These are phyloP conservation scores for Jatropha podagrica DNA, from an alignment of 441 rosid species.

Conservation along the genomic window DNA sequence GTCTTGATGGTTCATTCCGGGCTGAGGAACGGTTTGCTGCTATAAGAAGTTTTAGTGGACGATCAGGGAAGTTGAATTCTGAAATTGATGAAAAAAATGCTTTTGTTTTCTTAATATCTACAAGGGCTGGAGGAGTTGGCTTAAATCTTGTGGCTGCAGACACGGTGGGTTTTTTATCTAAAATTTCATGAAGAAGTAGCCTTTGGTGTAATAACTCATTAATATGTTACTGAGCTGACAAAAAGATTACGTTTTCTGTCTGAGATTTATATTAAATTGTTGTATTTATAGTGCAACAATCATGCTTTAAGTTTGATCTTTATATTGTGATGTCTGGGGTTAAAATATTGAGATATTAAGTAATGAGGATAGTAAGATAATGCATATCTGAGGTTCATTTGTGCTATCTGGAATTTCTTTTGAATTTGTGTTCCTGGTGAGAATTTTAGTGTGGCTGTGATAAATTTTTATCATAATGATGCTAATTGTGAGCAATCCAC, in stretches of 20 bases:
- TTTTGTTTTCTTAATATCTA: conserved; percentile 86
- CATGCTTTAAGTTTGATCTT: not conserved
- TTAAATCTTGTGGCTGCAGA: conserved; percentile 93
- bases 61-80: conserved; percentile 33
- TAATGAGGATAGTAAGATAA: not conserved
- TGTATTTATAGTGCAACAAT: not conserved
- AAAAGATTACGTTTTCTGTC: not conserved
- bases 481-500: too few relatives aligned
- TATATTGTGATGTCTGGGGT: not conserved
- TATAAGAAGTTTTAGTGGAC: conserved; percentile 73
- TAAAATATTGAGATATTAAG: not conserved
- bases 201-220: not conserved
- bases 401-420: too few relatives aligned
- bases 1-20: conserved; percentile 94
- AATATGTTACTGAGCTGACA: not conserved
- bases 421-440: too few relatives aligned
- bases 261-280: not conserved
- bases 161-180: conserved; percentile 47
- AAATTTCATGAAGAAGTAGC: not conserved
- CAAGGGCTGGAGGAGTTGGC: conserved; percentile 97
- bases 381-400: too few relatives aligned
- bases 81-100: conserved; percentile 47
- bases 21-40: conserved; percentile 96
- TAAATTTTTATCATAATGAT: too few relatives aligned
- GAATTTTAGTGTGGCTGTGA: too few relatives aligned